These are phyloP conservation scores for Casuarina equisetifolia DNA, from an alignment of 306 rosid species.

Conservation along the genomic window DNA sequence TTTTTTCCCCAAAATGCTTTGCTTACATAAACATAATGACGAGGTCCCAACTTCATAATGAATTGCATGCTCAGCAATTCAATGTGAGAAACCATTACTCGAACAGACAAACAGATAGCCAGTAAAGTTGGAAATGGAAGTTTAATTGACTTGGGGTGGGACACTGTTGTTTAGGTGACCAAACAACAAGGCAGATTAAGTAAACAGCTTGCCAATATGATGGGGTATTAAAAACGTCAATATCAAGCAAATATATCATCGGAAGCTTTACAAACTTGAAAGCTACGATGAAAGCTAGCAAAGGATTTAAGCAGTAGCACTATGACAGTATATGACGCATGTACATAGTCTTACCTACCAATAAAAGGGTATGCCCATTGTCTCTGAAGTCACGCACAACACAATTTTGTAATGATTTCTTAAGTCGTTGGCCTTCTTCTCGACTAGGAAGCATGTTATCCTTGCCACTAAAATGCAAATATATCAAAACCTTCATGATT, in stretches of 20 bases:
- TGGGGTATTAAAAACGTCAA: not conserved
- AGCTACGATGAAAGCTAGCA: not conserved
- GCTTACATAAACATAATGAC: not conserved
- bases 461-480: slow-evolving; percentile 65
- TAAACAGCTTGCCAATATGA: slow-evolving; percentile 7
- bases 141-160: not conserved
- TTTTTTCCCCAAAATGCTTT: no score
- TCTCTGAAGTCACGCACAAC: slow-evolving; percentile 67
- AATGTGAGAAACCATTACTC: not conserved
- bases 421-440: slow-evolving; percentile 74
- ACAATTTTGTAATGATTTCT: slow-evolving; percentile 51
- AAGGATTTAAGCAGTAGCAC: not conserved
- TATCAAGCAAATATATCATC: not conserved
- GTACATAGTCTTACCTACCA: slow-evolving; percentile 53
- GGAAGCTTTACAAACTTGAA: not conserved
- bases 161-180: not conserved
- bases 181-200: slow-evolving; percentile 16
- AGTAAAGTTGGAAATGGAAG: not conserved
- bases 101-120: not conserved
- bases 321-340: not conserved
- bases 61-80: not conserved
- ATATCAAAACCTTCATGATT: slow-evolving; percentile 25
- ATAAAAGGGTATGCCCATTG: slow-evolving; percentile 87
- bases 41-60: not conserved
- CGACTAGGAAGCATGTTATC: slow-evolving; percentile 90